Base-by-base conservation (phyloP, 305 asterid species). In the Caryopteris hybrid region DNA sequence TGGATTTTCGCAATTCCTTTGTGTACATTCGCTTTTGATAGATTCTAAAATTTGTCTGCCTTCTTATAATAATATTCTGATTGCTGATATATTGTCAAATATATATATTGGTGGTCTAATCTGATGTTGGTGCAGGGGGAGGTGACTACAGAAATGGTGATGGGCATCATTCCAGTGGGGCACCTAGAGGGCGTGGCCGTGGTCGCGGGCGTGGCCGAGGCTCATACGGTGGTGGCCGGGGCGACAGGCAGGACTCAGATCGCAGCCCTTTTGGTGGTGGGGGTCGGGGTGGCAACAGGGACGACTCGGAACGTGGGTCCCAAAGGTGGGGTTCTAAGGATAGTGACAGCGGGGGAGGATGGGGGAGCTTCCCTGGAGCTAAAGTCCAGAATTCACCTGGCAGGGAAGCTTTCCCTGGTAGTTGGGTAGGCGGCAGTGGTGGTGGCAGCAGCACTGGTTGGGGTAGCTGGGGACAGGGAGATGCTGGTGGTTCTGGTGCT, bases 101-200 rank as follows among this genome's bases (percentile, higher is more conserved):
- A n/a, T n/a, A n/a, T n/a, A n/a, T n/a, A n/a, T 2, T 39, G 14
- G 21, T 34, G 0, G 0, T 48, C 27, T 21, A 10, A 69, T 33
- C 45, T 64, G 48, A 45, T 63, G 68, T 69, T 56, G 47, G 64
- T 58, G 64, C 82, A 92, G 98, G 96, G 70, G 85, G 95, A 78
- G 86, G 79, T 73, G 98, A 87, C 72, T 79, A 81, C 79, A 78
- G 91, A 75, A 81, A 78, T 70, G 84, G 90, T 51, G 93, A 88
- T 18, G 92, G 91, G 34, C 85, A 82, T 71, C 31, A 25, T 25
- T 81, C 84, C 9, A 78, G 86, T 72, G 90, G 95, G 20, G 72
- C 82, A 69, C 87, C 96, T 36, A 83, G 91, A 75, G 98, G 96
- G 0, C 81, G 92, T 6, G 92, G 91, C 0, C 82, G 88, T 0